Evolutionary conservation across 306 rosid genomes (phyloP).

Genomic region (Pachyrhizus erosus): DNA sequence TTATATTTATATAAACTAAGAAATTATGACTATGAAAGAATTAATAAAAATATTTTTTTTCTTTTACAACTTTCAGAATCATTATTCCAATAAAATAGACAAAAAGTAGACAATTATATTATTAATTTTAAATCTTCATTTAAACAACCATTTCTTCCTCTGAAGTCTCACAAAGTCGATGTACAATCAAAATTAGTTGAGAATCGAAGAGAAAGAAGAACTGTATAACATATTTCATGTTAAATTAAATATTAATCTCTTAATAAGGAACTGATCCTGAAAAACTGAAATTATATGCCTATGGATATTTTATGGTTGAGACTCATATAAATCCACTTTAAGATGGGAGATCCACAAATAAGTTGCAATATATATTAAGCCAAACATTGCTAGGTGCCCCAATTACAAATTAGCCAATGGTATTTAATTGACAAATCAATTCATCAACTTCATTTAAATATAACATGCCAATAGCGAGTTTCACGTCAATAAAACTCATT

Average conservation of each 20-base stretch:
- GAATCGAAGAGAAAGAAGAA: background rate
- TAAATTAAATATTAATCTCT: too few species aligned
- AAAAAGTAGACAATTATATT: too few species aligned
- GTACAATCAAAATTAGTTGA: background rate
- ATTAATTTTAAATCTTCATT: too few species aligned
- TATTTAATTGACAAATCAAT: background rate
- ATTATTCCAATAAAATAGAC: background rate
- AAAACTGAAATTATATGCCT: too few species aligned
- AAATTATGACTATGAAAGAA: background rate
- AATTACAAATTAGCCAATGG: background rate
- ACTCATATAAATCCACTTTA: background rate
- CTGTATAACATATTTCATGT: too few species aligned
- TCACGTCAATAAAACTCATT: background rate
- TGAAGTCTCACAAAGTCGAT: too few species aligned
- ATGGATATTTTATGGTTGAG: background rate
- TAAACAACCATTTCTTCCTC: too few species aligned
- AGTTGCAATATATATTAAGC: background rate
- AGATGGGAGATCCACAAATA: background rate
- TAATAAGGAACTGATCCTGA: background rate
- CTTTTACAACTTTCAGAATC: background rate
- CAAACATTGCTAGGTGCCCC: background rate
- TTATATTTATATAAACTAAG: background rate
- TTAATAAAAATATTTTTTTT: background rate
- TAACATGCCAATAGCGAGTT: background rate
- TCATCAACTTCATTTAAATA: background rate